These are phyloP conservation scores for Lachnellula willkommii DNA, from an alignment of 2,329 filamentous ascomycete species.

Conservation along the genomic window DNA sequence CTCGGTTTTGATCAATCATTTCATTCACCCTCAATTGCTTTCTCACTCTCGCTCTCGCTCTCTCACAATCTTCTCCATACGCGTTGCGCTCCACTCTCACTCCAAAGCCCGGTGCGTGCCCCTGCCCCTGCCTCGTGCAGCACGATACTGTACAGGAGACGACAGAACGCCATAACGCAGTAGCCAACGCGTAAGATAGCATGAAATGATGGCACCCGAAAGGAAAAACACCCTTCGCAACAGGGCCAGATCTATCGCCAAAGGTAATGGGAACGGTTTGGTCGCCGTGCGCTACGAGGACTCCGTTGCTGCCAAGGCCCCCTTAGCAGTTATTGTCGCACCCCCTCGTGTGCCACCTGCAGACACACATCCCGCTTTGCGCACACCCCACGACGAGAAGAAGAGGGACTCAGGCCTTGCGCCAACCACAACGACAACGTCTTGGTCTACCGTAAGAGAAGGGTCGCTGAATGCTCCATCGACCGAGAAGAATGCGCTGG, in stretches of 20 bases:
- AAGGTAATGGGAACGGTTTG: constrained; percentile 28
- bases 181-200: background rate
- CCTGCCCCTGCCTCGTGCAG: background rate
- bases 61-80: background rate
- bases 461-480: constrained; percentile 32
- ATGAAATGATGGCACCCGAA: constrained; percentile 11
- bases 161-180: background rate
- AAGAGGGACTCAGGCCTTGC: constrained; percentile 54
- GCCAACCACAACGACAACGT: constrained; percentile 31
- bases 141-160: background rate
- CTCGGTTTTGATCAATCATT: background rate
- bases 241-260: constrained; percentile 2
- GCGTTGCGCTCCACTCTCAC: background rate
- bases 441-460: constrained; percentile 39
- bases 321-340: constrained; percentile 40
- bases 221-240: constrained; percentile 5
- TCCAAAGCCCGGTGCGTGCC: background rate
- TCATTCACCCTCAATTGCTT: background rate
- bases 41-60: background rate
- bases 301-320: constrained; percentile 51
- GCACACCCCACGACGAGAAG: constrained; percentile 33
- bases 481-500: constrained; percentile 20
- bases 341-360: constrained; percentile 25
- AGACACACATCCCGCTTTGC: constrained; percentile 29
- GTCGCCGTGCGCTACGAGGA: constrained; percentile 58